These are phyloP conservation scores for Botrytis elliptica DNA, from an alignment of 2,329 filamentous ascomycete species.

Conservation along the genomic window DNA sequence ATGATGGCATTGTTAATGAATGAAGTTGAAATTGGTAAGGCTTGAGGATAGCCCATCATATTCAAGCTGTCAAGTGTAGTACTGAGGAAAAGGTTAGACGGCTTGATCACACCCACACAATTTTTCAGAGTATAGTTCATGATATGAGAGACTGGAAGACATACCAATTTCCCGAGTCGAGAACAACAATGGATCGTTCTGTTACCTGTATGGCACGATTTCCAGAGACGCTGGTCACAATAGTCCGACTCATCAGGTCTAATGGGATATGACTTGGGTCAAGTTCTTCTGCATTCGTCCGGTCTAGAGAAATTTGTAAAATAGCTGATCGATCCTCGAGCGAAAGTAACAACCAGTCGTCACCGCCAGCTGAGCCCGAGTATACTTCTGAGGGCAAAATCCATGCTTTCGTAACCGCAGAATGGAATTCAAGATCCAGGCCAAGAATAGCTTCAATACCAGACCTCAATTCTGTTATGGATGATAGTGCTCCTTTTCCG, in stretches of 20 bases:
- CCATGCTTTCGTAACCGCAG: slow-evolving; percentile 54
- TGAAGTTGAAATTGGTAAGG: slow-evolving; percentile 23
- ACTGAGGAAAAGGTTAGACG: neutral
- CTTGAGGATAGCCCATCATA: slow-evolving; percentile 20
- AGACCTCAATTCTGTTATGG: slow-evolving; percentile 66
- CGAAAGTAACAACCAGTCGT: slow-evolving; percentile 36
- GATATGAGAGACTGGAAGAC: slow-evolving; percentile 14
- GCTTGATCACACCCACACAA: neutral
- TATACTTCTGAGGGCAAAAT: slow-evolving; percentile 42
- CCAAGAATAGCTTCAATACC: slow-evolving; percentile 69
- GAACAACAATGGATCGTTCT: slow-evolving; percentile 41
- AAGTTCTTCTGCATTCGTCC: slow-evolving; percentile 47
- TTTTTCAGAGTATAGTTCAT: neutral
- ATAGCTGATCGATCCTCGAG: slow-evolving; percentile 35
- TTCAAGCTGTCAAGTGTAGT: neutral
- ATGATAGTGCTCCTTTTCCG: slow-evolving; percentile 60
- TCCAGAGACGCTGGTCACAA: slow-evolving; percentile 45
- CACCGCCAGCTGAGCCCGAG: slow-evolving; percentile 22
- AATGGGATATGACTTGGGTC: slow-evolving; percentile 46
- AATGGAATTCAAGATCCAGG: slow-evolving; percentile 52
- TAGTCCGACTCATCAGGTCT: slow-evolving; percentile 53
- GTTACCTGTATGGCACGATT: slow-evolving; percentile 54
- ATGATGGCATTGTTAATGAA: slow-evolving; percentile 33
- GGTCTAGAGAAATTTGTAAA: slow-evolving; percentile 50
- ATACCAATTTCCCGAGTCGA: slow-evolving; percentile 27